Conservation (phyloP, 345 rosid species). For the Citrus trifoliata region DNA sequence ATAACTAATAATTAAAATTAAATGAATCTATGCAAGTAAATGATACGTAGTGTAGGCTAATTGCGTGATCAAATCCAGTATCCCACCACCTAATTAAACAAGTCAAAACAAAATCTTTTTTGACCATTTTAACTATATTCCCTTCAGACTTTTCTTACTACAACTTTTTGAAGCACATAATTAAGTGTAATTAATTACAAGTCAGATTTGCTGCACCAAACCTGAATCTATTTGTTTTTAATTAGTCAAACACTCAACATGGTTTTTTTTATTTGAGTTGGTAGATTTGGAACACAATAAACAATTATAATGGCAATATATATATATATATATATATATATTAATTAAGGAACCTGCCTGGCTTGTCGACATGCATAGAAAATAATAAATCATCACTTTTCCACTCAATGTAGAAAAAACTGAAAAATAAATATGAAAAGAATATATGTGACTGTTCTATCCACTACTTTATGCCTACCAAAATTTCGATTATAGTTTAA, state of each 20-base stretch:
- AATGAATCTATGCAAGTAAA: neutral
- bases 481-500: neutral
- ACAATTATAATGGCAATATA: neutral
- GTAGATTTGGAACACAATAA: neutral
- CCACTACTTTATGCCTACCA: constrained; percentile 2
- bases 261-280: neutral
- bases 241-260: constrained; percentile 11
- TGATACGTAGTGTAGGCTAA: no score
- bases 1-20: neutral
- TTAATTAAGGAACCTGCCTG: neutral
- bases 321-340: neutral
- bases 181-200: neutral
- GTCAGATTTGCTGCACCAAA: neutral
- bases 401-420: neutral
- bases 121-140: neutral
- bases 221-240: neutral
- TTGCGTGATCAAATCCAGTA: no score
- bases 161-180: neutral
- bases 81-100: neutral
- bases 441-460: neutral
- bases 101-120: neutral
- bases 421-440: neutral
- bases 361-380: neutral
- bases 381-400: neutral
- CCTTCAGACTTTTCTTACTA: neutral